A percentile compares a stretch with the other conserved stretches of the same genome.
These are phyloP conservation scores for Apiospora arundinis DNA, from an alignment of 2,329 filamentous ascomycete species.

Conservation along the genomic window DNA sequence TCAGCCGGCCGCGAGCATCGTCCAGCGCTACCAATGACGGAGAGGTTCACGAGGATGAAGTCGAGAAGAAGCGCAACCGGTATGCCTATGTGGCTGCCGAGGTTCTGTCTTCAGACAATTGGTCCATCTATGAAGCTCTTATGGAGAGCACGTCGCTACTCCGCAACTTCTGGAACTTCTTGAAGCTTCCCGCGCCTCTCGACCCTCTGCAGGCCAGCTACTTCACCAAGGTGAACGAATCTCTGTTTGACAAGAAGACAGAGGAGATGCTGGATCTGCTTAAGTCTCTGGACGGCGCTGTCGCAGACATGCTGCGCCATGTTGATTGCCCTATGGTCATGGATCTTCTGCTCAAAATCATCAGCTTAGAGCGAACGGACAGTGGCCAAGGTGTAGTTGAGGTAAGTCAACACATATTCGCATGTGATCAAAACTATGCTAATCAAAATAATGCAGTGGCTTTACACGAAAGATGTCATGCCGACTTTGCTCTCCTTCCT, in stretches of 20 bases:
- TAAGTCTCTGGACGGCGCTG: constrained; percentile 80
- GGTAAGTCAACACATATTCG: constrained; percentile 55
- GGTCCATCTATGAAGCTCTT: constrained; percentile 93
- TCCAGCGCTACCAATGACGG: constrained; percentile 56
- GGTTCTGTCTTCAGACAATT: constrained; percentile 92
- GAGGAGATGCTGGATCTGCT: constrained; percentile 94
- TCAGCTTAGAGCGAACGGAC: constrained; percentile 92
- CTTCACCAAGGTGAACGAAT: constrained; percentile 98
- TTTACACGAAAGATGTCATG: constrained; percentile 87
- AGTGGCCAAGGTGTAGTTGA: constrained; percentile 93
- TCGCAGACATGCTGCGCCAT: constrained; percentile 86
- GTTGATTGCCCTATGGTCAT: constrained; percentile 98
- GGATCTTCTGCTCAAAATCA: constrained; percentile 95
- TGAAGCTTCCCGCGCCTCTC: constrained; percentile 82
- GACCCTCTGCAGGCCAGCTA: constrained; percentile 96
- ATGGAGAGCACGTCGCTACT: constrained; percentile 83
- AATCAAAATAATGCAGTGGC: constrained; percentile 66
- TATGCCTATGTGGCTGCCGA: constrained; percentile 95
- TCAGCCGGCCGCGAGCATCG: constrained; percentile 59
- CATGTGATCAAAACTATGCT: background rate
- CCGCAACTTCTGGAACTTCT: constrained; percentile 87
- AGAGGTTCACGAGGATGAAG: constrained; percentile 70
- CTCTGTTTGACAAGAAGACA: constrained; percentile 96
- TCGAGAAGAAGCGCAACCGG: constrained; percentile 89
- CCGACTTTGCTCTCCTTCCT: constrained; percentile 87